Percentiles rank a stretch among this genome's conserved stretches.
These are phyloP conservation scores for Prototheca wickerhamii DNA, from an alignment of 163 green algal genomes.

Conservation along the genomic window DNA sequence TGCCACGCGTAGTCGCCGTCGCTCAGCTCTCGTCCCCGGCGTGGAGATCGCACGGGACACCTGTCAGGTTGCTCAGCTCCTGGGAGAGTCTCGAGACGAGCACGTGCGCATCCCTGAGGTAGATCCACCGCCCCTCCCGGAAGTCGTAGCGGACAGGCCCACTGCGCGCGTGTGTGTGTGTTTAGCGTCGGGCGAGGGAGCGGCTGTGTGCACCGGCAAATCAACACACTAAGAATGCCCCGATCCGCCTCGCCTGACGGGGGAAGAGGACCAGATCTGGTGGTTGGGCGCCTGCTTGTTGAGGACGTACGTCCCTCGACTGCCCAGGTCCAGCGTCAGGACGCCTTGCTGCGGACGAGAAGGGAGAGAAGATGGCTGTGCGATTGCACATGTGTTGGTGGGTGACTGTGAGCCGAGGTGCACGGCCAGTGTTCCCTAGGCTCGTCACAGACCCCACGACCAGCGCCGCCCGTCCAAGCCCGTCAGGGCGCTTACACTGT, in stretches of 20 bases:
- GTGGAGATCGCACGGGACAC: not conserved
- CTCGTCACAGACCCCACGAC: too few species aligned
- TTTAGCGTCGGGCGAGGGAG: not conserved
- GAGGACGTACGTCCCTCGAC: constrained; percentile 87
- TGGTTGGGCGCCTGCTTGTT: constrained; percentile 97
- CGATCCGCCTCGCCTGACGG: constrained; percentile 50
- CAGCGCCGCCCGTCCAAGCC: not conserved
- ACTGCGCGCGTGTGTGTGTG: constrained; percentile 21
- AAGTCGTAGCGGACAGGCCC: constrained; percentile 74
- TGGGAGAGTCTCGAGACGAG: too few species aligned
- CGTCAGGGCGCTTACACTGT: constrained; percentile 37
- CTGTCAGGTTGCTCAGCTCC: constrained; percentile 28
- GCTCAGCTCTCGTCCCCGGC: too few species aligned
- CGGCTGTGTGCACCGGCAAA: not conserved
- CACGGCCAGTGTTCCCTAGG: too few species aligned
- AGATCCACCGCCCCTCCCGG: constrained; percentile 59
- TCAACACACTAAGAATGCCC: not conserved
- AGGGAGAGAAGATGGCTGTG: not conserved
- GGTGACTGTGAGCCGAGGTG: too few species aligned
- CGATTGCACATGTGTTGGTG: too few species aligned
- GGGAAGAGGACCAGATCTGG: constrained; percentile 94
- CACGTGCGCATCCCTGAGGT: constrained; percentile 52
- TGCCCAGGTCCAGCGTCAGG: constrained; percentile 67
- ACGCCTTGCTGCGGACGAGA: constrained; percentile 62
- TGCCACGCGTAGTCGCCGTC: too few species aligned